Conservation (phyloP, 1,139 yeast genomes). For the Kodamaea fungicola region DNA sequence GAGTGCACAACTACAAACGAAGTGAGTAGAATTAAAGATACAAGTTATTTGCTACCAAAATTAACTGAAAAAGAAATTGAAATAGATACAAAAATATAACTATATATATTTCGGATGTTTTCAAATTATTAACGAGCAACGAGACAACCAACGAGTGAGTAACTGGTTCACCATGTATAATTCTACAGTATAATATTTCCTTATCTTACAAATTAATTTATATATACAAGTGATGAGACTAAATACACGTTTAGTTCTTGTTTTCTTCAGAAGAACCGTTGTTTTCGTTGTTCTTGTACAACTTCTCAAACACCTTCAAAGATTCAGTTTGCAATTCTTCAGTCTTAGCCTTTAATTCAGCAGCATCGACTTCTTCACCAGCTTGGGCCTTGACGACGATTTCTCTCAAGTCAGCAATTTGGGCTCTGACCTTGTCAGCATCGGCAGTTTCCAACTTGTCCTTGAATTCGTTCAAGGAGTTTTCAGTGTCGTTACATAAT, state of each 20-base stretch:
- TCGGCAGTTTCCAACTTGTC: constrained; percentile 86
- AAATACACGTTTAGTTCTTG: constrained; percentile 33
- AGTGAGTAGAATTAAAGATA: too few relatives aligned
- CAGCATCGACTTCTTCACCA: constrained; percentile 82
- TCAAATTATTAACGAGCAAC: too few relatives aligned
- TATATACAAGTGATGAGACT: constrained; percentile 12
- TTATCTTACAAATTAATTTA: not conserved
- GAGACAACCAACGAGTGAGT: too few relatives aligned
- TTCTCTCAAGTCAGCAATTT: constrained; percentile 80
- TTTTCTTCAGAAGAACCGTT: constrained; percentile 33
- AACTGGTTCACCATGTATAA: too few relatives aligned
- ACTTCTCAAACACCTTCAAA: constrained; percentile 90
- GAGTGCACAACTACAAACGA: too few relatives aligned
- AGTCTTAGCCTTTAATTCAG: constrained; percentile 86
- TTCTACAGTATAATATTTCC: too few relatives aligned
- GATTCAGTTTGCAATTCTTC: constrained; percentile 93
- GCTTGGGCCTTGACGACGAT: constrained; percentile 90
- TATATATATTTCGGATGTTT: too few relatives aligned
- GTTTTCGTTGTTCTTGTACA: constrained; percentile 72
- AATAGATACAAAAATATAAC: too few relatives aligned
- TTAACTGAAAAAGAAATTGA: too few relatives aligned
- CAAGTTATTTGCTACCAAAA: too few relatives aligned
- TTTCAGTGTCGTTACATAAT: constrained; percentile 93
- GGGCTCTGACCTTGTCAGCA: constrained; percentile 80
- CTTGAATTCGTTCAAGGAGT: constrained; percentile 90